Conservation (phyloP, 495 filamentous ascomycete species). For the Aspergillus funiculosus region DNA sequence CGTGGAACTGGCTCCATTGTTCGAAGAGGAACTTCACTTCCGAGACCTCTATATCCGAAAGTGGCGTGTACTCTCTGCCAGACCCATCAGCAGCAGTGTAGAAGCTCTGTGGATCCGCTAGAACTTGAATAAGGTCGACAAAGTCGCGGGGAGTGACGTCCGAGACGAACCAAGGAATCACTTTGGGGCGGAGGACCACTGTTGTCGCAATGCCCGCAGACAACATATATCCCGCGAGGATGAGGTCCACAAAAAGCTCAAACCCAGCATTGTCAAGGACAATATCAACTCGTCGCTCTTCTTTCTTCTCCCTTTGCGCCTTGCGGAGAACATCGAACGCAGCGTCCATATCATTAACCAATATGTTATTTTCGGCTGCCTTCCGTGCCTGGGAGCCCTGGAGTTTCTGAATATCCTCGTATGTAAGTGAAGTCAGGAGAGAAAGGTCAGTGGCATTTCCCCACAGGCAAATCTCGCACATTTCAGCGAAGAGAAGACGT, state of each 20-base stretch:
- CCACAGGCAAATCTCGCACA: conserved; percentile 97
- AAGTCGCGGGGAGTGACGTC: conserved; percentile 89
- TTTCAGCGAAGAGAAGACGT: conserved; percentile 75
- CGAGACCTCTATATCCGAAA: conserved; percentile 60
- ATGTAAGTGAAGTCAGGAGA: conserved; percentile 80
- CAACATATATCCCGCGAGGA: conserved; percentile 84
- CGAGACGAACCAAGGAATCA: conserved; percentile 95
- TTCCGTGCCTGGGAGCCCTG: conserved; percentile 85
- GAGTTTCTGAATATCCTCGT: conserved; percentile 93
- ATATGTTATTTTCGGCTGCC: conserved; percentile 76
- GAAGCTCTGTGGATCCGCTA: conserved; percentile 69
- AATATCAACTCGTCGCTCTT: conserved; percentile 73
- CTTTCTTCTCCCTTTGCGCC: conserved; percentile 45
- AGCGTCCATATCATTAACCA: conserved; percentile 71
- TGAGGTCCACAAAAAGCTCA: conserved; percentile 89
- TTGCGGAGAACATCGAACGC: conserved; percentile 66
- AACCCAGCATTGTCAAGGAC: conserved; percentile 96
- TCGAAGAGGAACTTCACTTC: conserved; percentile 72
- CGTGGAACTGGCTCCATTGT: conserved; percentile 72
- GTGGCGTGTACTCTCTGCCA: conserved; percentile 47
- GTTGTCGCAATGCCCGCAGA: conserved; percentile 74
- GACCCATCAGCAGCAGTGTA: conserved; percentile 69
- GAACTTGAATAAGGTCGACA: conserved; percentile 63
- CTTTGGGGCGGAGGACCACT: conserved; percentile 88
- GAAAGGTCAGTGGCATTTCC: conserved; percentile 95